These are phyloP conservation scores for Aspergillus neoniger DNA, from an alignment of 2,329 filamentous ascomycete genomes.

Conservation along the genomic window DNA sequence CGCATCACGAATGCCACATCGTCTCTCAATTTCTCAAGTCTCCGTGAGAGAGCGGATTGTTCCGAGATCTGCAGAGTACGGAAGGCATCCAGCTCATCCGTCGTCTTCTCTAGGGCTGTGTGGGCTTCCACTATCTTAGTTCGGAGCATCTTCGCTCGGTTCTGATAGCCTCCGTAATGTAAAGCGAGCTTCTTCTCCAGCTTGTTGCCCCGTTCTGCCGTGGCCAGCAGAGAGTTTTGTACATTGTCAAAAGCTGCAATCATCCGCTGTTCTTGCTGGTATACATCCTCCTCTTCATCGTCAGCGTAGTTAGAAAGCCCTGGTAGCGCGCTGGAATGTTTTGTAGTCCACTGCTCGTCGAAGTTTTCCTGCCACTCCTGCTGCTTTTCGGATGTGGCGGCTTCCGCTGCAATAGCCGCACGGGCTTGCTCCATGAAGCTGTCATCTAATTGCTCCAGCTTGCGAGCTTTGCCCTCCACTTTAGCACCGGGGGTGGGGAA, in stretches of 20 bases:
- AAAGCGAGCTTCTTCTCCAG: conserved; percentile 90
- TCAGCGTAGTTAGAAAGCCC: conserved; percentile 79
- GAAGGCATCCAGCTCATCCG: conserved; percentile 71
- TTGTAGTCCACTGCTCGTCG: conserved; percentile 53
- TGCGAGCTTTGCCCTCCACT: conserved; percentile 62
- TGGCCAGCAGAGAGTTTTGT: conserved; percentile 70
- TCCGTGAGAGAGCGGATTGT: conserved; percentile 69
- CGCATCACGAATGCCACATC: conserved; percentile 79
- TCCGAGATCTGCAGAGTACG: conserved; percentile 76
- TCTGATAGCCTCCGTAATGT: conserved; percentile 86
- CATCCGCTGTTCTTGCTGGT: conserved; percentile 60
- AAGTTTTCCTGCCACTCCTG: conserved; percentile 51
- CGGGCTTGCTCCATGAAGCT: conserved; percentile 71
- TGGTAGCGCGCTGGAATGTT: conserved; percentile 60
- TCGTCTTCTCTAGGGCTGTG: conserved; percentile 72
- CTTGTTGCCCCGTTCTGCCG: conserved; percentile 79
- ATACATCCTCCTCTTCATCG: conserved; percentile 70
- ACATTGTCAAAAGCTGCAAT: conserved; percentile 72
- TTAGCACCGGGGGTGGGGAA: conserved; percentile 71
- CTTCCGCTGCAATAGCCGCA: conserved; percentile 72
- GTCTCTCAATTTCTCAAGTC: conserved; percentile 74
- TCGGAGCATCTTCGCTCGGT: conserved; percentile 76
- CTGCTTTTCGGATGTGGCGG: conserved; percentile 56
- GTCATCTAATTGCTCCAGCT: conserved; percentile 69
- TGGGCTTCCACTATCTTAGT: conserved; percentile 77